These are phyloP conservation scores for Didymella lethalis DNA, from an alignment of 2,329 filamentous ascomycete species.

Conservation along the genomic window DNA sequence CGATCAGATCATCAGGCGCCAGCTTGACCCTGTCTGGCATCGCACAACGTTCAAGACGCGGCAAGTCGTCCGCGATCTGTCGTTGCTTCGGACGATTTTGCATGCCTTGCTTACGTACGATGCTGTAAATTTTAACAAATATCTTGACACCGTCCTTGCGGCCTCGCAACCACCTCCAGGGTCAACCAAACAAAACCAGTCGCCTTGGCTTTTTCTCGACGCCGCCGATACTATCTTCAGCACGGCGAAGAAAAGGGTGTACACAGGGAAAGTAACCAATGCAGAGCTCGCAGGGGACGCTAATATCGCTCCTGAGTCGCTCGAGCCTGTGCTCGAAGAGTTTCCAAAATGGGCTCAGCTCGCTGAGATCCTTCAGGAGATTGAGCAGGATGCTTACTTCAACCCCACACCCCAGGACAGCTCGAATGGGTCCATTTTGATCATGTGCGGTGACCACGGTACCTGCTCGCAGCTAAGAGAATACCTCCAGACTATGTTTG, in stretches of 20 bases:
- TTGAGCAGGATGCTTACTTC: conserved; percentile 88
- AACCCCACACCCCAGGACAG: conserved; percentile 79
- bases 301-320: conserved; percentile 63
- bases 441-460: conserved; percentile 91
- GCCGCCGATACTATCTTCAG: conserved; percentile 94
- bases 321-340: conserved; percentile 87
- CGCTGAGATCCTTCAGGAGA: conserved; percentile 90
- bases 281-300: conserved; percentile 59
- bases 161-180: conserved; percentile 88
- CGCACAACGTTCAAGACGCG: conserved; percentile 93
- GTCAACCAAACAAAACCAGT: conserved; percentile 85
- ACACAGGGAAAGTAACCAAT: conserved; percentile 73
- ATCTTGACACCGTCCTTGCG: conserved; percentile 91
- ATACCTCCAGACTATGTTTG: conserved; percentile 89
- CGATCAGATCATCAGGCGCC: conserved; percentile 84
- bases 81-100: conserved; percentile 81
- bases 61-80: conserved; percentile 90
- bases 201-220: conserved; percentile 95
- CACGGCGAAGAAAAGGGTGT: conserved; percentile 86
- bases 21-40: conserved; percentile 97
- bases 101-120: conserved; percentile 85
- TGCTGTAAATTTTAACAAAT: conserved; percentile 88
- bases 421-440: conserved; percentile 88
- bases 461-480: conserved; percentile 90
- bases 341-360: conserved; percentile 92